Conservation (phyloP, 345 rosid genomes). For the Bretschneidera sinensis region DNA sequence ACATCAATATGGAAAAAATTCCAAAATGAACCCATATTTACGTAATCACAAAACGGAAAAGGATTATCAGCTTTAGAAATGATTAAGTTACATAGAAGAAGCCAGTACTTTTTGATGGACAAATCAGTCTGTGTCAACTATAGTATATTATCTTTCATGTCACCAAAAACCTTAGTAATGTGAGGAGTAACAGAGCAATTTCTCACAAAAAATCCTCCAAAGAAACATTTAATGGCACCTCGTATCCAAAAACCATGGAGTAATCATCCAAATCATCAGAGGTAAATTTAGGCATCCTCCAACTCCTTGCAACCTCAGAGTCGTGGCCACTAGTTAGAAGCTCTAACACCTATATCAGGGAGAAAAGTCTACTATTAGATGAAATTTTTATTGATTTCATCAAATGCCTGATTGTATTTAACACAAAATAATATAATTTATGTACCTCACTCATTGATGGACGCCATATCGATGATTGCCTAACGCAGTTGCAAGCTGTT, state of each 20-base stretch:
- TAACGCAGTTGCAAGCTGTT: conserved; percentile 76
- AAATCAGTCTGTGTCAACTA: no score
- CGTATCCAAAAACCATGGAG: conserved; percentile 68
- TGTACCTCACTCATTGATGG: conserved; percentile 82
- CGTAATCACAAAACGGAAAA: no score
- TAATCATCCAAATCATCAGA: conserved; percentile 66
- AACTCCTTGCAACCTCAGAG: conserved; percentile 48
- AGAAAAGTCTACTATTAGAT: no score
- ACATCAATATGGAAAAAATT: no score
- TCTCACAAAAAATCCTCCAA: conserved; percentile 36
- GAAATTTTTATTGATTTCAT: not conserved
- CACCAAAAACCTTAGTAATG: no score
- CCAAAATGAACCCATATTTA: no score
- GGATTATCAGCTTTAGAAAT: no score
- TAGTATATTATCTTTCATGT: no score
- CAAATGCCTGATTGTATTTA: not conserved
- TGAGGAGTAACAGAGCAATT: no score
- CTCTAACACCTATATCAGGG: conserved; percentile 58
- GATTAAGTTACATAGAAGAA: no score
- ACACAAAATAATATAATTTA: not conserved
- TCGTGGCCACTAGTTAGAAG: conserved; percentile 56
- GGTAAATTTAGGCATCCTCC: conserved; percentile 64
- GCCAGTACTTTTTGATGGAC: no score
- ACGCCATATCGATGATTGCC: conserved; percentile 71
- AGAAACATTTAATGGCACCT: conserved; percentile 51